These are phyloP conservation scores for Cymodocea nodosa DNA, from an alignment of 116 monocot species.

Conservation along the genomic window DNA sequence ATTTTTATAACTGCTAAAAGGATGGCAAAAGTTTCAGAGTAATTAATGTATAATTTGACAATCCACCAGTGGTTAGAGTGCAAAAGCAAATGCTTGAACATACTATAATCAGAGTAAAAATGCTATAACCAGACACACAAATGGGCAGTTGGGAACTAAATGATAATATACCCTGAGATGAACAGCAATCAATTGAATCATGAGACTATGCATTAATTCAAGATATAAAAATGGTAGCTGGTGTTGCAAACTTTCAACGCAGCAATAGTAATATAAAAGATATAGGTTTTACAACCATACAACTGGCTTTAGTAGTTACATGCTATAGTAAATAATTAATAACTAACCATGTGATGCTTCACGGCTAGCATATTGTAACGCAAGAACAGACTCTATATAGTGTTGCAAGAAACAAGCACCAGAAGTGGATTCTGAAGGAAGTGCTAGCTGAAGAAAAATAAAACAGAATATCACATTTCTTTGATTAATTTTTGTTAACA, in stretches of 20 bases:
- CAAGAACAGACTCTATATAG: constrained; percentile 74
- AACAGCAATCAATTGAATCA: too few species aligned
- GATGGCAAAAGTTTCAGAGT: background rate
- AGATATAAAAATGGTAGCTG: too few species aligned
- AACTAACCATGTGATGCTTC: constrained; percentile 38
- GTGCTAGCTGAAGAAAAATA: constrained; percentile 49
- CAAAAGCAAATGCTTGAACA: background rate
- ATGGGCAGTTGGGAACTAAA: too few species aligned
- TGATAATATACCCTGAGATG: too few species aligned
- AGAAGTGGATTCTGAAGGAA: constrained; percentile 67
- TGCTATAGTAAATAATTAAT: too few species aligned
- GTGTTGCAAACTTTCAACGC: too few species aligned
- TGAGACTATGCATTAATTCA: background rate
- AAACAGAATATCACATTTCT: background rate
- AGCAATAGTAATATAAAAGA: too few species aligned
- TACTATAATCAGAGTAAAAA: background rate
- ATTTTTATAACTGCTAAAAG: background rate
- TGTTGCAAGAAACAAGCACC: constrained; percentile 78
- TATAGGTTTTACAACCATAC: too few species aligned
- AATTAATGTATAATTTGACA: background rate
- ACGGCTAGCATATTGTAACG: constrained; percentile 68
- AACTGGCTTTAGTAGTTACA: too few species aligned
- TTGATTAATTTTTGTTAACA: too few species aligned
- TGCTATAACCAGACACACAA: too few species aligned
- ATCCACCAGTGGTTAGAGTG: background rate